Evolutionary conservation across 805 yeast genomes (phyloP).

Genomic region (Zygosaccharomyces bailii): DNA sequence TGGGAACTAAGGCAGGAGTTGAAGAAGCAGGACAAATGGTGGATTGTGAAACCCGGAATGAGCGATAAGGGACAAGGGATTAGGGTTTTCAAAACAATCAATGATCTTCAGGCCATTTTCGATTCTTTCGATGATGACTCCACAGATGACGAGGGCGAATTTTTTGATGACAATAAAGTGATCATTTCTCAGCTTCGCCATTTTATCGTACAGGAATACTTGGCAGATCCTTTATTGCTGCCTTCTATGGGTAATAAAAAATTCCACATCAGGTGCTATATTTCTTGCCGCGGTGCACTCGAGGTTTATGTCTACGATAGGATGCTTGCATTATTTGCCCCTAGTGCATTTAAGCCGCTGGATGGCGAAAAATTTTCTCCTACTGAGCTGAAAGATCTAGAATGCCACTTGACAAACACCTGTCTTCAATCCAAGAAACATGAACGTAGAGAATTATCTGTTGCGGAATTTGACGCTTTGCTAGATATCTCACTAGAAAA

Average conservation of each 20-base stretch:
- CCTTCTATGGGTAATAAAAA: slow-evolving; percentile 60
- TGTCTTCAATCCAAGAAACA: slow-evolving; percentile 67
- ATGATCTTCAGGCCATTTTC: slow-evolving; percentile 77
- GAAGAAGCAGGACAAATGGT: slow-evolving; percentile 56
- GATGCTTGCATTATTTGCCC: slow-evolving; percentile 81
- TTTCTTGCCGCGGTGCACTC: slow-evolving; percentile 69
- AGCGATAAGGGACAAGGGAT: slow-evolving; percentile 97
- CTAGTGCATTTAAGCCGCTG: slow-evolving; percentile 43
- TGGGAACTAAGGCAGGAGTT: slow-evolving; percentile 83
- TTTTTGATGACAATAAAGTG: slow-evolving; percentile 53
- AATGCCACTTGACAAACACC: slow-evolving; percentile 89
- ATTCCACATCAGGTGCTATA: slow-evolving; percentile 86
- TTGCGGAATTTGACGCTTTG: slow-evolving; percentile 62
- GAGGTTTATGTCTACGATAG: slow-evolving; percentile 75
- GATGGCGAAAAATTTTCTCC: slow-evolving; percentile 30
- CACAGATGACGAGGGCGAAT: slow-evolving; percentile 43
- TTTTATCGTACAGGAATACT: slow-evolving; percentile 84
- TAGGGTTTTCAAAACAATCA: slow-evolving; percentile 70
- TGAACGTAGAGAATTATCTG: slow-evolving; percentile 41
- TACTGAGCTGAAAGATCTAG: slow-evolving; percentile 43
- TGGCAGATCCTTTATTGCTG: slow-evolving; percentile 63
- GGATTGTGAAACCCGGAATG: slow-evolving; percentile 96
- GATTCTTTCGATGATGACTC: slow-evolving; percentile 80
- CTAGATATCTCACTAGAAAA: slow-evolving; percentile 39
- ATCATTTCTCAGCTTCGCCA: slow-evolving; percentile 86